Conservation (phyloP, 805 yeast genomes). For the Dipodascus albidus region DNA sequence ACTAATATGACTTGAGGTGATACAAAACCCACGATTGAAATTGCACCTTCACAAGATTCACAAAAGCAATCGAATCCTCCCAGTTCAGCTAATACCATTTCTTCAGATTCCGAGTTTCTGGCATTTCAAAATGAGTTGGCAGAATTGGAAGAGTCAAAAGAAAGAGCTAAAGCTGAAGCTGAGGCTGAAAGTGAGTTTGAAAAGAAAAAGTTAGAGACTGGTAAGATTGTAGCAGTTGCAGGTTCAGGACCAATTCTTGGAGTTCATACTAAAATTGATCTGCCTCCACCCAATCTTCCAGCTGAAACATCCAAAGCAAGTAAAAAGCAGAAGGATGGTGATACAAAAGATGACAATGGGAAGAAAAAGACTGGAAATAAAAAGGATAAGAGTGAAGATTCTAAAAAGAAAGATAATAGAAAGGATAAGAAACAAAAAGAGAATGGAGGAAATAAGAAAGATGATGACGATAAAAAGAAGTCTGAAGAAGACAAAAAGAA, state of each 20-base stretch:
- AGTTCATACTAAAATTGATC: background rate
- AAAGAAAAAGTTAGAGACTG: conserved; percentile 5
- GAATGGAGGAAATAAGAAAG: conserved; percentile 6
- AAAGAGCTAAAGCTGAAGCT: conserved; percentile 17
- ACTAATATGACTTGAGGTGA: conserved; percentile 22
- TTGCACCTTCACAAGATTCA: conserved; percentile 14
- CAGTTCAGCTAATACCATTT: background rate
- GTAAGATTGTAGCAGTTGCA: conserved; percentile 1
- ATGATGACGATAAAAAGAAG: conserved; percentile 5
- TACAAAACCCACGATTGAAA: conserved; percentile 9
- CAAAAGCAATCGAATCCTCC: conserved; percentile 15
- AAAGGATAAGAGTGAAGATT: conserved; percentile 7
- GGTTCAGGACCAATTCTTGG: conserved; percentile 2
- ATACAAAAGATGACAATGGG: conserved; percentile 1
- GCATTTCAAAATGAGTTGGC: conserved; percentile 2
- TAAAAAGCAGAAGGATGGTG: background rate
- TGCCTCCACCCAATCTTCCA: background rate
- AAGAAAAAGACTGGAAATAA: conserved; percentile 3
- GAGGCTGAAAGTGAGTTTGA: conserved; percentile 10
- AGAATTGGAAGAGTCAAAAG: conserved; percentile 20
- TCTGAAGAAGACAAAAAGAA: background rate
- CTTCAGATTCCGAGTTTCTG: conserved; percentile 1
- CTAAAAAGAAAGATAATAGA: conserved; percentile 4
- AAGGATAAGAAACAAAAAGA: conserved; percentile 5
- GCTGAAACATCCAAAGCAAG: conserved; percentile 7